Conservation (phyloP, 176 grass and related monocot species). For the Rhipidocladum racemiflorum region DNA sequence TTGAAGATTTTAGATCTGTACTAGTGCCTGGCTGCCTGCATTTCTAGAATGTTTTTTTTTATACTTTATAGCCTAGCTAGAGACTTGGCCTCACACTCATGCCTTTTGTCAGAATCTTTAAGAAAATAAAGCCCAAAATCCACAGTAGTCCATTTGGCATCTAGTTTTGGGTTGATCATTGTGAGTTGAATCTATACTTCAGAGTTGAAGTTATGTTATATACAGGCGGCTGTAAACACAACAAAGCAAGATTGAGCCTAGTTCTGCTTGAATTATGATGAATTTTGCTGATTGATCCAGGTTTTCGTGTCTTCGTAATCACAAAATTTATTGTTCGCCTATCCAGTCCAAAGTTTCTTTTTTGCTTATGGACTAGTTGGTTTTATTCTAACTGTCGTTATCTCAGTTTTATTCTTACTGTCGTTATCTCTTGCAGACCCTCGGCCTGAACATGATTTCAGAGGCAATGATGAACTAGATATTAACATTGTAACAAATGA, state of each 20-base stretch:
- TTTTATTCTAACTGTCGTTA: constrained; percentile 8
- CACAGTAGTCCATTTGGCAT: not conserved
- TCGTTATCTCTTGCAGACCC: constrained; percentile 37
- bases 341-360: not conserved
- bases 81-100: not conserved
- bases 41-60: not conserved
- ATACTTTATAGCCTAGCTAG: not conserved
- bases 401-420: constrained; percentile 16
- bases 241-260: not conserved
- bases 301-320: not conserved
- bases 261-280: constrained; percentile 1
- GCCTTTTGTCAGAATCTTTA: not conserved
- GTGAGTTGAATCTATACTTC: not conserved
- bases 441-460: constrained; percentile 30
- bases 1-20: not conserved
- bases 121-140: not conserved
- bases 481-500: constrained; percentile 12
- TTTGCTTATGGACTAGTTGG: constrained; percentile 6
- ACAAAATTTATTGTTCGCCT: not conserved
- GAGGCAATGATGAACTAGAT: constrained; percentile 16
- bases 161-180: not conserved
- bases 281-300: not conserved
- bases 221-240: not conserved
- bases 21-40: not conserved
- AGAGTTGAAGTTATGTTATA: not conserved